Conservation (phyloP, 129 eudicot genomes). For the Flaveria robusta region DNA sequence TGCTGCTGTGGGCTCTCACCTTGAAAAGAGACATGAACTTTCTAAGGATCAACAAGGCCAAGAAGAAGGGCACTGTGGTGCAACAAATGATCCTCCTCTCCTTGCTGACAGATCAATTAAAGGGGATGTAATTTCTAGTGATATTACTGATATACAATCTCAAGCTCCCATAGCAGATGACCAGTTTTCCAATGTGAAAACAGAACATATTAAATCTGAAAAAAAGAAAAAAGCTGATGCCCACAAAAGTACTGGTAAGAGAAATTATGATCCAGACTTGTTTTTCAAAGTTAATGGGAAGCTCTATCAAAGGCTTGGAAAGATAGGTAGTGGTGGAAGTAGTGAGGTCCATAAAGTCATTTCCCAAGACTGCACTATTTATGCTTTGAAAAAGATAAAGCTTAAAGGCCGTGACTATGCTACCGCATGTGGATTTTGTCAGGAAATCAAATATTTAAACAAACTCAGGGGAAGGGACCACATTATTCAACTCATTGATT, state of each 20-base stretch:
- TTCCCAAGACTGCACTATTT: constrained; percentile 82
- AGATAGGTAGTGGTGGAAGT: constrained; percentile 99
- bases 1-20: constrained; percentile 3
- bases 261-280: constrained; percentile 68
- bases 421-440: constrained; percentile 94
- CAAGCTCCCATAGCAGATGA: constrained; percentile 43
- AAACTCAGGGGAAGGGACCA: constrained; percentile 77
- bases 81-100: constrained; percentile 38
- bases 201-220: constrained; percentile 51
- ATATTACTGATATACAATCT: constrained; percentile 46
- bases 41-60: constrained; percentile 32
- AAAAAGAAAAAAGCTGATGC: constrained; percentile 54
- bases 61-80: constrained; percentile 31
- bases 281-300: constrained; percentile 95
- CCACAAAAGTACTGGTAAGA: constrained; percentile 66
- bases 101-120: constrained; percentile 44
- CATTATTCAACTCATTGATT: constrained; percentile 91
- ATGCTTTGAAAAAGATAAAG: constrained; percentile 93
- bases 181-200: constrained; percentile 47
- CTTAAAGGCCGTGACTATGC: constrained; percentile 99
- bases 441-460: constrained; percentile 83
- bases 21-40: constrained; percentile 35
- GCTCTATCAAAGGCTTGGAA: constrained; percentile 96
- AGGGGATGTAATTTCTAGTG: constrained; percentile 35
- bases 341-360: constrained; percentile 98